Conservation (phyloP, 139 green algal species). For the Chlamydomonas applanata region DNA sequence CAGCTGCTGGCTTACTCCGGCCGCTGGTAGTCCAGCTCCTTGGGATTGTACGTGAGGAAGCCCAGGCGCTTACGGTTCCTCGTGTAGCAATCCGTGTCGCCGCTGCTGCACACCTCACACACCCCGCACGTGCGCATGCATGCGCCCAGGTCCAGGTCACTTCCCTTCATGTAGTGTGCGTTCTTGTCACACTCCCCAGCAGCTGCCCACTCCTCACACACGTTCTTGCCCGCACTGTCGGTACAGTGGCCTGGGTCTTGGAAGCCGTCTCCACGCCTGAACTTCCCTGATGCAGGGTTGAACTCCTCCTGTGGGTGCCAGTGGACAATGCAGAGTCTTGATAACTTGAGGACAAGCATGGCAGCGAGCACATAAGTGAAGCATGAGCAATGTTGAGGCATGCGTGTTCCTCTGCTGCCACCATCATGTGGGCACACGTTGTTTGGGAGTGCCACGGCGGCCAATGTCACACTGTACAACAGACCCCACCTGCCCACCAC, state of each 20-base stretch:
- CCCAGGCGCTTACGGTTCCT: not conserved
- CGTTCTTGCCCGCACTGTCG: not conserved
- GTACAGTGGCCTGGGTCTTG: slow-evolving; percentile 3
- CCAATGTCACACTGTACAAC: no score
- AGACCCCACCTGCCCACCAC: no score
- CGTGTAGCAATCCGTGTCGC: not conserved
- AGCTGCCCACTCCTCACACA: not conserved
- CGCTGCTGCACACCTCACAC: not conserved
- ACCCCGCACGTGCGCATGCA: not conserved
- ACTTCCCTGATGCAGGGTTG: not conserved
- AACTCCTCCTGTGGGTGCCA: slow-evolving; percentile 2
- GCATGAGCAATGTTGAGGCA: no score
- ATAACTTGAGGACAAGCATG: no score
- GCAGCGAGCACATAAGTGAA: no score
- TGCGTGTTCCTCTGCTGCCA: no score
- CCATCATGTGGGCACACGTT: no score
- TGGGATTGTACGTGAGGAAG: not conserved
- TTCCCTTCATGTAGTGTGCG: not conserved
- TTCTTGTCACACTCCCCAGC: slow-evolving; percentile 11
- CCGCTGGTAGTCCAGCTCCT: no score
- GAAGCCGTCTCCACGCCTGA: not conserved
- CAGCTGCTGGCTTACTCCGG: no score
- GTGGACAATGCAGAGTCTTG: no score
- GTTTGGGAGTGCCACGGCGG: no score
- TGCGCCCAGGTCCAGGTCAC: not conserved